A percentile compares a stretch with the other conserved stretches of the same genome.
Conservation (phyloP, 306 rosid species). For the Malus sylvestris region DNA sequence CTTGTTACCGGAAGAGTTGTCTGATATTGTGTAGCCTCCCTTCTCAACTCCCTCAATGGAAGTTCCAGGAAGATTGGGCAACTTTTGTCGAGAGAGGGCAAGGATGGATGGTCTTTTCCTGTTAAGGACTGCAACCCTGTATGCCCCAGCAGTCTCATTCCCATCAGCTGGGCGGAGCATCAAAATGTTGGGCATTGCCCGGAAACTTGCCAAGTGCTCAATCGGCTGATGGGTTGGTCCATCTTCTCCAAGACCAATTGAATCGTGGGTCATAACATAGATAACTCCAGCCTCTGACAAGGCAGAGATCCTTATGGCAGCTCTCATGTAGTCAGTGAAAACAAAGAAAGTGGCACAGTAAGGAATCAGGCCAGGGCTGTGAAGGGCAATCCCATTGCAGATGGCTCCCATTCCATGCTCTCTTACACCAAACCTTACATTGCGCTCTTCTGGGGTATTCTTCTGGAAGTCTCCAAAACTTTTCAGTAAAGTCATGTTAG, state of each 20-base stretch:
- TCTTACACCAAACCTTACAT: constrained; percentile 89
- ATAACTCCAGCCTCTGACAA: constrained; percentile 66
- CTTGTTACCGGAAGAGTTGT: constrained; percentile 84
- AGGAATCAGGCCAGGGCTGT: constrained; percentile 89
- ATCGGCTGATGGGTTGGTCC: constrained; percentile 99
- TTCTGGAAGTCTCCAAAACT: constrained; percentile 80
- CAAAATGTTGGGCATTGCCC: constrained; percentile 95
- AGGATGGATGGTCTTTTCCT: constrained; percentile 88
- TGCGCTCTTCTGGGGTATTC: constrained; percentile 83
- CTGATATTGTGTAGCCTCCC: constrained; percentile 86
- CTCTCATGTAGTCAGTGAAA: constrained; percentile 98
- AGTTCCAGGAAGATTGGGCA: constrained; percentile 73
- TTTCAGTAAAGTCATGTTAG: constrained; percentile 96
- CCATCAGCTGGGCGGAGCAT: constrained; percentile 99
- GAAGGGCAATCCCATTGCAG: constrained; percentile 87
- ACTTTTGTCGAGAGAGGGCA: constrained; percentile 91
- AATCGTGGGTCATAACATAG: constrained; percentile 95
- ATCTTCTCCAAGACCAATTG: constrained; percentile 98
- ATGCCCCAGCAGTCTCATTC: constrained; percentile 97
- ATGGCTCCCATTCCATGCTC: constrained; percentile 99
- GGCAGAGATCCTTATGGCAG: constrained; percentile 91
- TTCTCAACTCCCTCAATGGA: constrained; percentile 84
- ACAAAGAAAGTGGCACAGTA: constrained; percentile 98
- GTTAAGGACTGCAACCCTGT: constrained; percentile 71
- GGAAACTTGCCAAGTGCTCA: constrained; percentile 94